These are phyloP conservation scores for Cadophora gregata DNA, from an alignment of 2,329 filamentous ascomycete species.

Conservation along the genomic window DNA sequence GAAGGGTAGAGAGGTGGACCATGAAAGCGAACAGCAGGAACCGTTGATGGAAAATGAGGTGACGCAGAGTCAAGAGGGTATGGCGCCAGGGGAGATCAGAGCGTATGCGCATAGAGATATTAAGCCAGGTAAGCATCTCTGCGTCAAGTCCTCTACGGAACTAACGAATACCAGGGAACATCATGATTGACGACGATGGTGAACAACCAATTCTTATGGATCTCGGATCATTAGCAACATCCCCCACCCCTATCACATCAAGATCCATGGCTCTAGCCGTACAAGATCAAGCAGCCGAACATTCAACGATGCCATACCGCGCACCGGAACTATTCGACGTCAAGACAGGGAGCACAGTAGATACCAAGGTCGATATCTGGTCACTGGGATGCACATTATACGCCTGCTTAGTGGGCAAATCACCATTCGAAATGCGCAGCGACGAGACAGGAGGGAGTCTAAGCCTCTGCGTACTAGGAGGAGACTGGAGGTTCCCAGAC, in stretches of 20 bases:
- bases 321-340: conserved; percentile 98
- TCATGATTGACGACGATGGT: conserved; percentile 96
- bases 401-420: conserved; percentile 95
- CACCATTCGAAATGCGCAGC: conserved; percentile 92
- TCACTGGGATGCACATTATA: conserved; percentile 97
- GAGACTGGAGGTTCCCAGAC: conserved; percentile 96
- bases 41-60: conserved; percentile 84
- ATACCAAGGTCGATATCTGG: conserved; percentile 98
- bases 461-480: conserved; percentile 89
- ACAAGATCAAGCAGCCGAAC: conserved; percentile 73
- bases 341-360: conserved; percentile 87
- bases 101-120: conserved; percentile 96
- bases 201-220: conserved; percentile 95
- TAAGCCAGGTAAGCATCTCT: conserved; percentile 75
- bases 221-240: conserved; percentile 86
- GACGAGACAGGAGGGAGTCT: conserved; percentile 96
- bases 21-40: conserved; percentile 76
- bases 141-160: neutral
- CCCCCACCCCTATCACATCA: conserved; percentile 66
- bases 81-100: conserved; percentile 70
- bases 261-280: conserved; percentile 49
- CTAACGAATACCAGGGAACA: conserved; percentile 67
- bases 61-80: conserved; percentile 68
- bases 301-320: conserved; percentile 98
- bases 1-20: conserved; percentile 54